Conservation (phyloP, 1,284 basidiomycete genomes). For the Meira miltonrushii region DNA sequence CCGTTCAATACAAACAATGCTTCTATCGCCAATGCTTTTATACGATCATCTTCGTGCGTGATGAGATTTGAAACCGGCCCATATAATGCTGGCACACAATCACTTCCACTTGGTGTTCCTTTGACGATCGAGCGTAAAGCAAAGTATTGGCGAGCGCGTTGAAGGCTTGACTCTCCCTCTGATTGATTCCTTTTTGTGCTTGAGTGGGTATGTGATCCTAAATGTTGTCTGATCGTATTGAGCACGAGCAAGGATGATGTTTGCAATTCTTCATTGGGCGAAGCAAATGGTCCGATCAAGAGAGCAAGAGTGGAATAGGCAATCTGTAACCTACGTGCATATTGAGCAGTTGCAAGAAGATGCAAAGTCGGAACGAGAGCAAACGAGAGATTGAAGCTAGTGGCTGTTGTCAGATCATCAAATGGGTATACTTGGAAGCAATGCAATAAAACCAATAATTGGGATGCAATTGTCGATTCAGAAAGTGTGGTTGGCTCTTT, state of each 20-base stretch:
- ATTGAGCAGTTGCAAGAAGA: slow-evolving; percentile 19
- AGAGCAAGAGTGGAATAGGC: slow-evolving; percentile 21
- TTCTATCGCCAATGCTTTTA: slow-evolving; percentile 1
- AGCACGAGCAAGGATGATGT: slow-evolving; percentile 22
- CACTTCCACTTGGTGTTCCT: background rate
- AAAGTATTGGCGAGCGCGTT: background rate
- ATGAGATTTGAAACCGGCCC: background rate
- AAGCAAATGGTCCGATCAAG: slow-evolving; percentile 7
- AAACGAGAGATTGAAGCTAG: slow-evolving; percentile 12
- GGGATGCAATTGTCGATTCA: slow-evolving; percentile 1
- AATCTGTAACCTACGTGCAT: slow-evolving; percentile 21
- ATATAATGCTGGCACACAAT: slow-evolving; percentile 6
- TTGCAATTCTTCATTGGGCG: background rate
- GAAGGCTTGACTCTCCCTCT: background rate
- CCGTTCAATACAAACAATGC: background rate
- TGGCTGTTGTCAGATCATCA: background rate
- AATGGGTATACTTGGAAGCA: slow-evolving; percentile 1
- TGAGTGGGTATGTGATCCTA: background rate
- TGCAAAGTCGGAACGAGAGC: slow-evolving; percentile 28
- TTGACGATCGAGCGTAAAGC: slow-evolving; percentile 3
- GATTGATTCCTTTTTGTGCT: background rate
- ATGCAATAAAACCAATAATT: background rate
- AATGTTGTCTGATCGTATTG: slow-evolving; percentile 23
- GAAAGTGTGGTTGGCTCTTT: slow-evolving; percentile 9
- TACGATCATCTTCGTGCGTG: background rate